Conservation (phyloP, 2,329 filamentous ascomycete genomes). For the Coniochaeta prunicola region DNA sequence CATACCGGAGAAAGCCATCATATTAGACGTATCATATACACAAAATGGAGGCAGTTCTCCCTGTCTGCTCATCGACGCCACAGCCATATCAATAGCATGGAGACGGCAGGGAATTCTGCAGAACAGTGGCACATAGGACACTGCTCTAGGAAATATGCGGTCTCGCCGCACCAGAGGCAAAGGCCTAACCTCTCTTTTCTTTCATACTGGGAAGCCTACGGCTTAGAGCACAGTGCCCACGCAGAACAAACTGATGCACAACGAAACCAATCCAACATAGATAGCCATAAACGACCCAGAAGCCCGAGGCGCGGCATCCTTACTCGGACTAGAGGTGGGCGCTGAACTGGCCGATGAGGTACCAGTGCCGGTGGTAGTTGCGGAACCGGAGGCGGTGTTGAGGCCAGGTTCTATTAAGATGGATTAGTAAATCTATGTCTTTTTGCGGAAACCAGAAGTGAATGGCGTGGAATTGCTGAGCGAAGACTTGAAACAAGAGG, state of each 20-base stretch:
- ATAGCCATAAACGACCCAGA: slow-evolving; percentile 8
- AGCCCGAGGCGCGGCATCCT: slow-evolving; percentile 10
- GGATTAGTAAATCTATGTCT: background rate
- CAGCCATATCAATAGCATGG: background rate
- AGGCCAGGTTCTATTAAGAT: slow-evolving; percentile 11
- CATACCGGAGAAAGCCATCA: background rate
- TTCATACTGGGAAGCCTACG: background rate
- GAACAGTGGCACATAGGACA: background rate
- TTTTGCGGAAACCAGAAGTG: background rate
- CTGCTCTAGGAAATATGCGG: background rate
- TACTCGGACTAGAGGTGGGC: slow-evolving; percentile 5
- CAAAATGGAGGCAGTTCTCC: background rate
- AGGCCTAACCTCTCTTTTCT: background rate
- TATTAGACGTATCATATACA: background rate
- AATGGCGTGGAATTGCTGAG: background rate
- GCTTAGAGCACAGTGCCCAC: background rate
- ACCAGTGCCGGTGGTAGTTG: slow-evolving; percentile 2
- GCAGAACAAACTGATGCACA: slow-evolving; percentile 9
- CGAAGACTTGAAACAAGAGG: background rate
- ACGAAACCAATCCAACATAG: slow-evolving; percentile 11
- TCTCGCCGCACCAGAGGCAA: background rate
- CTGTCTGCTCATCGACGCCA: background rate
- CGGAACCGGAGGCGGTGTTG: slow-evolving; percentile 9
- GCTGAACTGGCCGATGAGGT: slow-evolving; percentile 3
- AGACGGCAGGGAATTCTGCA: background rate